These are phyloP conservation scores for Syzygium aromaticum DNA, from an alignment of 345 rosid genomes.

Conservation along the genomic window DNA sequence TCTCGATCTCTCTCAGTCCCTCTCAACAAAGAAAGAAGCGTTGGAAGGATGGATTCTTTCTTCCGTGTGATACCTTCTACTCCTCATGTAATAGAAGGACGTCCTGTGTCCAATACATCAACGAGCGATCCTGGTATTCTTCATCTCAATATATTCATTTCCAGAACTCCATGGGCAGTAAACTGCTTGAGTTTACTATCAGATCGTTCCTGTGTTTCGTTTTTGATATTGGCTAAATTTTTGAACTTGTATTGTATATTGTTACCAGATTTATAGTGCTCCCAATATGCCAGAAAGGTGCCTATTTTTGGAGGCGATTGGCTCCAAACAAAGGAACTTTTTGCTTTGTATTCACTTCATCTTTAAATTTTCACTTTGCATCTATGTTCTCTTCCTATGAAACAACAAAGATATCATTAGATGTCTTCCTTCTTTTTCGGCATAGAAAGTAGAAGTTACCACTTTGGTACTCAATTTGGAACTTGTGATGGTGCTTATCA, in stretches of 20 bases:
- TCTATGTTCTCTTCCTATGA: background rate
- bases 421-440: background rate
- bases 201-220: background rate
- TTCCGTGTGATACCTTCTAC: slow-evolving; percentile 82
- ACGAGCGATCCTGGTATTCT: slow-evolving; percentile 6
- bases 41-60: slow-evolving; percentile 80
- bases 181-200: background rate
- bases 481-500: background rate
- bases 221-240: background rate
- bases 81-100: slow-evolving; percentile 70
- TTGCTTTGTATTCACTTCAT: background rate
- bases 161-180: background rate
- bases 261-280: background rate
- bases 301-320: background rate
- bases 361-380: background rate
- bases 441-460: background rate
- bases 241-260: background rate
- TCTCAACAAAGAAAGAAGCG: slow-evolving; percentile 44
- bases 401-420: background rate
- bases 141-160: background rate
- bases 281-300: background rate
- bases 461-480: background rate
- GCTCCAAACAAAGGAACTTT: background rate
- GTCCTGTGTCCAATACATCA: slow-evolving; percentile 22
- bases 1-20: slow-evolving; percentile 87